Evolutionary conservation across 768 basidiomycete species (phyloP).

Genomic region (Leccinum longicurvipes): DNA sequence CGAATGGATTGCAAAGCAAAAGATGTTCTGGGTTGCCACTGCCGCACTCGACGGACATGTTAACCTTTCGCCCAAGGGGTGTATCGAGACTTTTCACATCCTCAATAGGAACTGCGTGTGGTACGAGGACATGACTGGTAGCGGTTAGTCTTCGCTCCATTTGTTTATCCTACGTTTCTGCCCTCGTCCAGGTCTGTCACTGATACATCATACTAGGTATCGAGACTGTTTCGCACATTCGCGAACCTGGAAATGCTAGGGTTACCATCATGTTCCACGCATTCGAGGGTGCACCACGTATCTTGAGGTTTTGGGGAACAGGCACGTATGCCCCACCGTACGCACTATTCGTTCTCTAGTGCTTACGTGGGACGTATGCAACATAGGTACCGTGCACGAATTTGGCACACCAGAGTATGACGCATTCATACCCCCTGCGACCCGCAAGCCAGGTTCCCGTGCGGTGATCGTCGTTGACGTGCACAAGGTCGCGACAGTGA

Average conservation of each 20-base stretch:
- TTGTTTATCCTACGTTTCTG: not conserved
- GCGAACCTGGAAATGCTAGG: constrained; percentile 54
- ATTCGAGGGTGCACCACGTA: constrained; percentile 57
- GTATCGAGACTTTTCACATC: constrained; percentile 58
- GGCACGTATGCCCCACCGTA: constrained; percentile 33
- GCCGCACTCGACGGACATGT: constrained; percentile 65
- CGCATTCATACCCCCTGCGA: constrained; percentile 41
- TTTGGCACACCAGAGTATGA: constrained; percentile 63
- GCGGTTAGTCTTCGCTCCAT: constrained; percentile 41
- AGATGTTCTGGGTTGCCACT: constrained; percentile 71
- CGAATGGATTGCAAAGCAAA: constrained; percentile 58
- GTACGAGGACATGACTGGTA: constrained; percentile 75
- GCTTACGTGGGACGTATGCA: not conserved
- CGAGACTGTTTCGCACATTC: constrained; percentile 58
- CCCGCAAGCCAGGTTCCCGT: constrained; percentile 55
- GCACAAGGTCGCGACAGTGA: constrained; percentile 51
- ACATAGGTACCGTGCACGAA: constrained; percentile 54
- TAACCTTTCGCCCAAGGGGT: constrained; percentile 67
- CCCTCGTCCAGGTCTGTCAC: not conserved
- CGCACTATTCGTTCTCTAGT: not conserved
- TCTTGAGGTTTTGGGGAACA: constrained; percentile 57
- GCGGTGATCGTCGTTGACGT: constrained; percentile 60
- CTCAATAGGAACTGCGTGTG: constrained; percentile 52
- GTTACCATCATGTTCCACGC: constrained; percentile 62
- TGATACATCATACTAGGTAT: constrained; percentile 34